Conservation (phyloP, 2,329 filamentous ascomycete species). For the Domatiomyces catenatus region DNA sequence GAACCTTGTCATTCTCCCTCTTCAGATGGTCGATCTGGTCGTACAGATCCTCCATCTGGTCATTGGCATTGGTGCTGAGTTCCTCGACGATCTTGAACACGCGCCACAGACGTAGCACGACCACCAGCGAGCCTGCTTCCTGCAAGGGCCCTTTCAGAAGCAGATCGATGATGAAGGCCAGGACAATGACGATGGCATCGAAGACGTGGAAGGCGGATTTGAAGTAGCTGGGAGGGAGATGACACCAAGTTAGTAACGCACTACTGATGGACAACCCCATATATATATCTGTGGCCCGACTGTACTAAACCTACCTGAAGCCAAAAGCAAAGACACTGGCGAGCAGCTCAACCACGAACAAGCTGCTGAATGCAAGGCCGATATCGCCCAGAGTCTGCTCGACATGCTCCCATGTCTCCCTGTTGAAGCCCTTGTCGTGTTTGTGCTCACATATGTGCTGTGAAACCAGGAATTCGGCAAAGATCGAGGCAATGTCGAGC, state of each 20-base stretch:
- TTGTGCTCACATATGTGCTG: slow-evolving; percentile 33
- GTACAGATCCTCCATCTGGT: slow-evolving; percentile 45
- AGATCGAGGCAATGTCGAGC: slow-evolving; percentile 37
- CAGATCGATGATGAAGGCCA: slow-evolving; percentile 47
- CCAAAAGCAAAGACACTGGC: slow-evolving; percentile 48
- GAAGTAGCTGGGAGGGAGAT: slow-evolving; percentile 37
- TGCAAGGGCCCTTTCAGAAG: slow-evolving; percentile 44
- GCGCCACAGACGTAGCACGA: slow-evolving; percentile 52
- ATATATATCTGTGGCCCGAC: no score
- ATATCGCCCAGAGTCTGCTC: slow-evolving; percentile 34
- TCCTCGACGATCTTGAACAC: slow-evolving; percentile 59
- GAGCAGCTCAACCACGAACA: slow-evolving; percentile 50
- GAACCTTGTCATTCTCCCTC: slow-evolving; percentile 15
- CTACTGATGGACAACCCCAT: no score
- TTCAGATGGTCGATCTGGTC: slow-evolving; percentile 32
- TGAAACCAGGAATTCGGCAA: slow-evolving; percentile 37
- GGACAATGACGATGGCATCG: slow-evolving; percentile 47
- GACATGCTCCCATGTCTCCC: slow-evolving; percentile 21
- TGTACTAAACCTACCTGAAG: slow-evolving; percentile 34
- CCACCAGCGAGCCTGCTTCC: slow-evolving; percentile 48
- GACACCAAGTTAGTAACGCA: background rate
- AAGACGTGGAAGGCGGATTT: slow-evolving; percentile 46
- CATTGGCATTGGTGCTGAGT: slow-evolving; percentile 45
- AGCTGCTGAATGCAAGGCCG: slow-evolving; percentile 44
- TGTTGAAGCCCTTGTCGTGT: slow-evolving; percentile 13